Evolutionary conservation across 106 monocot genomes (phyloP), one percentile per base, ranked within the genome.

Genomic region (Dendrobium catenatum): DNA sequence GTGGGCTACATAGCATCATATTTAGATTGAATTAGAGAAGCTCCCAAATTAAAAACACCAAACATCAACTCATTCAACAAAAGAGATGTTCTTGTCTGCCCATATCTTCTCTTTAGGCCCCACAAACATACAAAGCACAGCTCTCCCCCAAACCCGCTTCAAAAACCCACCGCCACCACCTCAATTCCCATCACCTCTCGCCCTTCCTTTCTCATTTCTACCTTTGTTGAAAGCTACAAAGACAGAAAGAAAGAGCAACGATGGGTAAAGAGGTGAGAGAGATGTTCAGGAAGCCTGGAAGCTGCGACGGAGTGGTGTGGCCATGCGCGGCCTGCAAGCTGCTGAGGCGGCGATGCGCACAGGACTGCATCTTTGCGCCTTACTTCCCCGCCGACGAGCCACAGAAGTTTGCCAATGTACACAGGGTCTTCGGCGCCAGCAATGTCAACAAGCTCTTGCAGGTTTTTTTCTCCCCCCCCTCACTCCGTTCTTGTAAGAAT

Each of bases 381-480:
- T 81, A 85, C 70, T 85, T 85, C 70, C 85, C 85, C 37, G 77
- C 85, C 1, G 77, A 70, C 0, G 86, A 83, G 77, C 86, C 80
- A 4, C 89, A 86, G 61, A 93, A 89, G 89, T 93, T 93, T 70
- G 93, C 91, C 73, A 87, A 87, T 41, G 91, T 93, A 55, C 93
- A 93, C 82, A 93, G 86, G 87, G 87, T 93, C 80, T 93, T 93
- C 31, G 93, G 93, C 9, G 93, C 93, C 2, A 93, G 93, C 82
- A 93, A 93, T 73, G 89, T 91, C 66, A 84, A 87, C 91, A 93
- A 93, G 82, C 89, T 93, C 83, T 70, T 92, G 42, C 92, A 92
- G 92, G 92, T 90, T 73, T 31, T 73, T 17, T 3, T 17, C 19
- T 73, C 41, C 19, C 41, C 5, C 5, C 6, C 27, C 1, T 31